These are phyloP conservation scores for Irpex sp. DNA, from an alignment of 1,284 basidiomycete species.

Conservation along the genomic window DNA sequence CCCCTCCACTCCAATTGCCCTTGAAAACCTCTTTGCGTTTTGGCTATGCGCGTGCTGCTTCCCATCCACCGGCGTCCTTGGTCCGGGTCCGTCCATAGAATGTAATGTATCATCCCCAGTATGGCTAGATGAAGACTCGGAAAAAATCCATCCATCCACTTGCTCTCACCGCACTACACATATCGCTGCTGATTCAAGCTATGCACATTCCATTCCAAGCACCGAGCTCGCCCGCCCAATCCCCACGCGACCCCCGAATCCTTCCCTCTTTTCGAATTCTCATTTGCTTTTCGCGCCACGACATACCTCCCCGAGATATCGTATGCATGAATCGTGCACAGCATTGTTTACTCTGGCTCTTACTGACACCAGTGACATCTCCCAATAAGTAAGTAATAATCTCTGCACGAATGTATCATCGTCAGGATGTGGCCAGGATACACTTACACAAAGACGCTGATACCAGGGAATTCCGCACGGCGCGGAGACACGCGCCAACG, in stretches of 20 bases:
- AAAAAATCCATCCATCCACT: background rate
- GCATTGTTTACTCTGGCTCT: too few relatives aligned
- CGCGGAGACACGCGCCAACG: too few relatives aligned
- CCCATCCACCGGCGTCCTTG: background rate
- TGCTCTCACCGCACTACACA: background rate
- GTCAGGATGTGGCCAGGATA: too few relatives aligned
- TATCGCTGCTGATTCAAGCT: background rate
- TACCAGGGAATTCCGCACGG: too few relatives aligned
- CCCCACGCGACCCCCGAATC: background rate
- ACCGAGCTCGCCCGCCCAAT: background rate
- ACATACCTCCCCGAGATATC: background rate
- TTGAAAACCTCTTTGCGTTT: background rate
- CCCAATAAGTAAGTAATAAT: too few relatives aligned
- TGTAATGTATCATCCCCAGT: conserved; percentile 3
- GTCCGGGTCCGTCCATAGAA: background rate
- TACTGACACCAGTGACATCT: too few relatives aligned
- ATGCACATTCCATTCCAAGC: background rate
- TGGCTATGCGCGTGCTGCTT: conserved; percentile 12
- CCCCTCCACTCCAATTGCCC: background rate
- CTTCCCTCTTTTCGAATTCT: background rate
- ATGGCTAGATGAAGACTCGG: conserved; percentile 6
- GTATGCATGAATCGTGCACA: background rate
- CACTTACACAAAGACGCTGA: too few relatives aligned
- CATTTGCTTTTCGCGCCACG: background rate
- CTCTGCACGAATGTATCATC: too few relatives aligned